Base-by-base conservation (phyloP, 1,139 yeast species). In the Saccharomyces hybrid region DNA sequence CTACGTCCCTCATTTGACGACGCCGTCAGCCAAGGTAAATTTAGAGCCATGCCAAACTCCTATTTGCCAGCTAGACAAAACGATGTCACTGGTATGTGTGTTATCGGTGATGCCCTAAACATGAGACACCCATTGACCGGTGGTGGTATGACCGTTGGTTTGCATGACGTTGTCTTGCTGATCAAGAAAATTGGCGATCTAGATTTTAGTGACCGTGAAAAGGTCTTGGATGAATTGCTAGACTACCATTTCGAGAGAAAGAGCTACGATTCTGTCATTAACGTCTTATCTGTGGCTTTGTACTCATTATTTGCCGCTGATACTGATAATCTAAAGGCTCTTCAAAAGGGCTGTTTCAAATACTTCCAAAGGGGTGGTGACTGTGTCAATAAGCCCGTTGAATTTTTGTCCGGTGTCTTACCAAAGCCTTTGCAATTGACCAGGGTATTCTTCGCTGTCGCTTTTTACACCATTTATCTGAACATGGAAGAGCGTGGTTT, bases 111-210 rank as follows among this genome's bases (percentile, higher is more conserved):
- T 69, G 89, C 99, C 1, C 78, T 91, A 66, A 93, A 93, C 70
- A 93, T 93, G 97, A 81, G 99, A 69, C 99, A 93, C 71, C 99
- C 99, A 19, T 78, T 93, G 59, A 93, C 99, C 1, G 99, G 99
- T 49, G 99, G 99, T 57, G 99, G 99, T 57, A 93, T 93, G 99
- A 91, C 98, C 11, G 99, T 93, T 48, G 98, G 97, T 0, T 76
- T 95, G 58, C 87, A 84, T 68, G 99, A 93, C 69, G 93, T 91
- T 5, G 89, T 16, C 70, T 86, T 57, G 74, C 87, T 62, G 82
- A 86, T 50, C 68, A 77, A 52, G 62, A 75, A 51, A 57, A 67
- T 70, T 41, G 69, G 71, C 42, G 83, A 86, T 14, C 78, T 80
- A 19, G 84, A 82, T 57, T 77, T 93, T 48, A 70, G 69, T 28